phyloP scores from a whole-genome alignment of 768 basidiomycete genomes.

The Leccinum variicolor region DNA sequence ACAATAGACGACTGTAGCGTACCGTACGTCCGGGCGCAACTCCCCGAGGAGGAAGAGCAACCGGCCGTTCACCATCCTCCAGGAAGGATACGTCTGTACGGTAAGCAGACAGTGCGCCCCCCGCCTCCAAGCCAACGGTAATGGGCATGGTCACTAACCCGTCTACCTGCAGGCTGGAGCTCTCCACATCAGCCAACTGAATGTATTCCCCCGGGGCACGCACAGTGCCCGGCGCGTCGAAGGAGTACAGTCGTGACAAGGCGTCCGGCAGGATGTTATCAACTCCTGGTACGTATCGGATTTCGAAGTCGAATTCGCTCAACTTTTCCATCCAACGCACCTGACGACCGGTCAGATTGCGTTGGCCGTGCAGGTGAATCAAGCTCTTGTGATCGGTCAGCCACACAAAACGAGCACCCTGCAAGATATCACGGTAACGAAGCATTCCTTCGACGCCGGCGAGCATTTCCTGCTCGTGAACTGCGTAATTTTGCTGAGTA shows the following conservation, averaged over 20 bases:
- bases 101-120: too few species aligned
- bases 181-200: not conserved
- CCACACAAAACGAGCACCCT: constrained; percentile 29
- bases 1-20: too few species aligned
- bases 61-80: too few species aligned
- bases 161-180: not conserved
- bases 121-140: not conserved
- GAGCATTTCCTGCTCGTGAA: constrained; percentile 17
- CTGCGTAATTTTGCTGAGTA: constrained; percentile 36
- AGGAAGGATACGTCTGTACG: too few species aligned
- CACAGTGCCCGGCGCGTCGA: not conserved
- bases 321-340: constrained; percentile 36
- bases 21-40: too few species aligned
- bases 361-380: constrained; percentile 29
- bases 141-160: not conserved
- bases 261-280: constrained; percentile 28
- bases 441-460: constrained; percentile 35
- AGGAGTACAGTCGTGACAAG: constrained; percentile 17
- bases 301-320: constrained; percentile 28
- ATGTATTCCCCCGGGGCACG: not conserved
- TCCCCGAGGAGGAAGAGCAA: too few species aligned
- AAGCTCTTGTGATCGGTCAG: constrained; percentile 29
- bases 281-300: constrained; percentile 28
- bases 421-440: constrained; percentile 26
- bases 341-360: constrained; percentile 32